A percentile compares a stretch with the other conserved stretches of the same genome.
Evolutionary conservation across 169 alveolate species (phyloP).

Genomic region (Plasmodium coatneyi): DNA sequence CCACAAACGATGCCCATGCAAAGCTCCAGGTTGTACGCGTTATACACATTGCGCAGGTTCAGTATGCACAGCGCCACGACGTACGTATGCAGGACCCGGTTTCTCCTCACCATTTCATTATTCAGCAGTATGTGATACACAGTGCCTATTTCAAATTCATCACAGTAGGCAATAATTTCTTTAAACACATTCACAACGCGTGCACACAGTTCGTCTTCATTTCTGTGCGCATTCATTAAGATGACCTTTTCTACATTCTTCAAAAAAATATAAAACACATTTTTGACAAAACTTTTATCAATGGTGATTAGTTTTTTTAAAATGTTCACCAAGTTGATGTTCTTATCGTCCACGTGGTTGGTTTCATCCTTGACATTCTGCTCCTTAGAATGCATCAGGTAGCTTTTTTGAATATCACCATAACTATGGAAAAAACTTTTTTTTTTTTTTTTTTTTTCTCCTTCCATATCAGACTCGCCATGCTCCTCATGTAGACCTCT

Average conservation of each 20-base stretch:
- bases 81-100: conserved; percentile 8
- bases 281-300: conserved; percentile 72
- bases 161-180: conserved; percentile 32
- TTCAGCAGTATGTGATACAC: conserved; percentile 47
- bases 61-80: conserved; percentile 30
- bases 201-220: not conserved
- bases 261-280: conserved; percentile 68
- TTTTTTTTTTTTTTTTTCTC: not conserved
- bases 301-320: conserved; percentile 65
- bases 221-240: not conserved
- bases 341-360: not conserved
- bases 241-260: conserved; percentile 35
- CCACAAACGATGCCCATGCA: conserved; percentile 35
- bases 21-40: conserved; percentile 42
- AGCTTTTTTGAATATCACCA: conserved; percentile 51
- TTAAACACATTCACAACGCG: conserved; percentile 32
- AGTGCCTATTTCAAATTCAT: conserved; percentile 64
- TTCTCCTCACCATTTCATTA: not conserved
- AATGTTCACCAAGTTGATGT: conserved; percentile 28
- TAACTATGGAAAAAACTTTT: not conserved
- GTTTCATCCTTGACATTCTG: not conserved
- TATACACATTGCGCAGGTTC: conserved; percentile 61
- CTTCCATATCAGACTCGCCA: not conserved
- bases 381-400: conserved; percentile 59
- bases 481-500: not conserved